Evolutionary conservation across 257 asterid species (phyloP), one percentile per base, ranked within the genome.

Genomic region (Nicotiana noctiflora): DNA sequence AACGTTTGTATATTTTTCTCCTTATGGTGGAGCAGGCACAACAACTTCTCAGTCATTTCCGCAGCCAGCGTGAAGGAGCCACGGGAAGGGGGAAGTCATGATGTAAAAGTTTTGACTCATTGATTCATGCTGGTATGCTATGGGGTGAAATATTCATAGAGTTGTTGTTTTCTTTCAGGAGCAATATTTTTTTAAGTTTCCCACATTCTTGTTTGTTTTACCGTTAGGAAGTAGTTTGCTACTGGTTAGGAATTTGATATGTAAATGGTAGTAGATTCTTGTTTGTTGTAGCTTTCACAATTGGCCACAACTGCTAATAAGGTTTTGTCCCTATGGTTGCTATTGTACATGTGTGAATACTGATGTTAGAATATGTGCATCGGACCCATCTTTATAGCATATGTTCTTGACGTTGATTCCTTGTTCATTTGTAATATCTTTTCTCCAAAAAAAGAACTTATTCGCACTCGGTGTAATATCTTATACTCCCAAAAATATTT

Each of bases 41-140:
- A 79, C 99, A 96, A 76, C 97, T 96, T 79, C 97, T 96, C 32
- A 90, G 97, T 83, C 98, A 92, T 87, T 96, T 96, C 84, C 98
- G 99, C 31, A 92, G 85, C 82, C 97, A 94, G 86, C 92, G 98
- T 0, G 98, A 93, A 86, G 84, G 88, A 64, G 75, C 84, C 44
- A 63, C 52, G 46, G 87, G 88, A 51, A 90, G 94, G 86, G 93
- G 97, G 76, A 90, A 92, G 84, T 81, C 93, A 1, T 93, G 88
- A 91, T 56, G 72, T 80, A 37, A 79, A 57, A 8, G 8, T 57
- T 29, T 21, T 51, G 57, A 74, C 8, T 14, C 25, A 56, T 21
- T 11, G 6, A 40, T 75, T 78, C 65, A 23, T 67, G 52, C 64
- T 76, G 40, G 81, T 65, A 75, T 49, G 86, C 82, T 67, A 64